Base-by-base conservation (phyloP, 1,284 basidiomycete species). In the Fomes fomentarius region DNA sequence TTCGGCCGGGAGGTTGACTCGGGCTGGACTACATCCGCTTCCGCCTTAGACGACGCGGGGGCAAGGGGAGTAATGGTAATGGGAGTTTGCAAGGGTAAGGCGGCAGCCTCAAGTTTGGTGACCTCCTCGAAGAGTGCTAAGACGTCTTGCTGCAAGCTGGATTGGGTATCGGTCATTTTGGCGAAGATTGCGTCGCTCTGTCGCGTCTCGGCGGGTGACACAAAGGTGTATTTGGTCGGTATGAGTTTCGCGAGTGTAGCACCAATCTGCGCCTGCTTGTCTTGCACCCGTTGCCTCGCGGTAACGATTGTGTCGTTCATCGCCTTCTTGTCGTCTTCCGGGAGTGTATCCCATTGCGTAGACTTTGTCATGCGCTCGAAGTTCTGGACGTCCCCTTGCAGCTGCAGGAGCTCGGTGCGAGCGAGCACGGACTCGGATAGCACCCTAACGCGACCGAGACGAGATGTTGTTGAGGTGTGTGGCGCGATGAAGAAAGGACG, bases 211-310 rank as follows among this genome's bases (percentile, higher is more conserved):
- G 47, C 56, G 3, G 17, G 61, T 14, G 65, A 66, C 3, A 60
- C 50, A n/a, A 70, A 58, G 1, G 75, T 76, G 60, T 71, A 75
- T 28, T 74, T 68, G 6, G 66, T 55, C 9, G 74, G 72, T 17
- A 69, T 61, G 25, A 80, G 65, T 10, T 59, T 60, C 10, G 50
- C 55, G 15, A 75, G 47, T 3, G 61, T 35, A 1, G 51, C 50
- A n/a, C 69, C 67, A 12, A 74, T 57, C 12, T 64, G 63, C 6
- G 59, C 58, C 48, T 67, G 68, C 54, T 68, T 71, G 2, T 60
- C 65, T 3, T 67, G 66, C 26, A 54, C 54, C 25, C 55, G 60
- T 3, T 60, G 37, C 33, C 69, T 63, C 9, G 71, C 56, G 4
- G 62, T 53, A 3, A 58, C 48, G n/a, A 72, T 60, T 30, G 70